Evolutionary conservation across 2,329 filamentous ascomycete genomes (phyloP), one percentile per base, ranked within the genome.

Genomic region (Trichoderma sp.): DNA sequence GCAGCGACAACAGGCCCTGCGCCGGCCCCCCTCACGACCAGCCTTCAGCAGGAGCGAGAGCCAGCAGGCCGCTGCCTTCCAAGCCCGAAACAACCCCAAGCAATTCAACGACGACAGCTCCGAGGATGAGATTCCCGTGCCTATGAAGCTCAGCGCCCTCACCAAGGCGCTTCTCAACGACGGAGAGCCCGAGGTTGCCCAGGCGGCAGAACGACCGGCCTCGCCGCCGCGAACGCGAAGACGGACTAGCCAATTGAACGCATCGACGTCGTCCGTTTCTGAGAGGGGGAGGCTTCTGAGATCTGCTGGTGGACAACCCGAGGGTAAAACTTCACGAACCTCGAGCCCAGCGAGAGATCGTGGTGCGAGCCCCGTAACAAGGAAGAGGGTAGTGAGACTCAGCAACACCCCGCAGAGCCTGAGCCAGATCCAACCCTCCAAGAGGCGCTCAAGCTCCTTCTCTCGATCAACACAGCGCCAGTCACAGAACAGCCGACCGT

Each of bases 101-200:
- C 84, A 77, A 68, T 89, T 77, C 69, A 71, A 76, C 72, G 90
- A 92, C 73, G 94, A 97, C 76, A 97, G 92, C 82, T 97, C 94
- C 27, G 94, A 97, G 79, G 94, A 97, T 75, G 94, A 97, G 79
- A 92, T 96, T 32, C 91, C 92, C 17, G 90, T 92, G 72, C 93
- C 93, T 74, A 93, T 95, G 87, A 96, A 95, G 81, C 91, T 97
- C 77, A 97, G 93, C 77, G 93, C 94, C 74, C 87, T 95, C 72
- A 97, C 94, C 58, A 94, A 95, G 76, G 94, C 93, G 22, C 84
- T 97, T 17, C 84, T 97, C 27, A 87, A 88, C 67, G 87, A 90
- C 69, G 86, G 86, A 52, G 84, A 81, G 4, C 84, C 87, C 9
- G 82, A 83, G 71, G 71, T 73, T 3, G 70, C 57, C 22, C 34